Percentiles rank a stretch among this genome's conserved stretches.
phyloP scores from a whole-genome alignment of 495 filamentous ascomycete species.

The Bombardia bombarda region DNA sequence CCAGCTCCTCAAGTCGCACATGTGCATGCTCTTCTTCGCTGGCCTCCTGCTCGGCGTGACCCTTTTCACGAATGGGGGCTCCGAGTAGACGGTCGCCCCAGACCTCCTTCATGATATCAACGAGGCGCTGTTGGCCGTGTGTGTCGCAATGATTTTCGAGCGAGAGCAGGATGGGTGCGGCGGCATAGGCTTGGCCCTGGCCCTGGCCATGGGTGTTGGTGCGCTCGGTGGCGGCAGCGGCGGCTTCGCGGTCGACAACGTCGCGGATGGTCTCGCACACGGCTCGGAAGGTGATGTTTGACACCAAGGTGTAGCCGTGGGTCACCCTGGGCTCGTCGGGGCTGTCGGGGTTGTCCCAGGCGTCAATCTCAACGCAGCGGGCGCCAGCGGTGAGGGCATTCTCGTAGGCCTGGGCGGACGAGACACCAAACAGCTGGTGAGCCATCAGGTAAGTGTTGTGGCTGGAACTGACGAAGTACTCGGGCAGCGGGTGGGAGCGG shows the following conservation, averaged over 20 bases:
- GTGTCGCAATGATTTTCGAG: conserved; percentile 46
- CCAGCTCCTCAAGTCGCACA: conserved; percentile 38
- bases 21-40: conserved; percentile 36
- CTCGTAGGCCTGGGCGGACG: conserved; percentile 40
- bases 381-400: conserved; percentile 40
- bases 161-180: conserved; percentile 44
- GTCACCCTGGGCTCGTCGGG: conserved; percentile 46
- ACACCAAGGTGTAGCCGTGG: conserved; percentile 48
- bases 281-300: conserved; percentile 43
- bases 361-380: conserved; percentile 51
- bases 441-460: conserved; percentile 66
- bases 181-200: conserved; percentile 20
- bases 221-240: conserved; percentile 10
- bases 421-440: conserved; percentile 43
- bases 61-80: conserved; percentile 28
- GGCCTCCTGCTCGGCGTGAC: too few species aligned
- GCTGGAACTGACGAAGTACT: conserved; percentile 60
- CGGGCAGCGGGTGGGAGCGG: conserved; percentile 38
- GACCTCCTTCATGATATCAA: conserved; percentile 47
- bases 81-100: conserved; percentile 42
- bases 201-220: too few species aligned
- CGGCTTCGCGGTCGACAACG: conserved; percentile 37
- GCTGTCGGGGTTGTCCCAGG: conserved; percentile 45
- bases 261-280: conserved; percentile 46
- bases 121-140: conserved; percentile 39